Evolutionary conservation across 1,139 yeast genomes (phyloP), one percentile per base, ranked within the genome.

Genomic region (Taphrina flavorubra): DNA sequence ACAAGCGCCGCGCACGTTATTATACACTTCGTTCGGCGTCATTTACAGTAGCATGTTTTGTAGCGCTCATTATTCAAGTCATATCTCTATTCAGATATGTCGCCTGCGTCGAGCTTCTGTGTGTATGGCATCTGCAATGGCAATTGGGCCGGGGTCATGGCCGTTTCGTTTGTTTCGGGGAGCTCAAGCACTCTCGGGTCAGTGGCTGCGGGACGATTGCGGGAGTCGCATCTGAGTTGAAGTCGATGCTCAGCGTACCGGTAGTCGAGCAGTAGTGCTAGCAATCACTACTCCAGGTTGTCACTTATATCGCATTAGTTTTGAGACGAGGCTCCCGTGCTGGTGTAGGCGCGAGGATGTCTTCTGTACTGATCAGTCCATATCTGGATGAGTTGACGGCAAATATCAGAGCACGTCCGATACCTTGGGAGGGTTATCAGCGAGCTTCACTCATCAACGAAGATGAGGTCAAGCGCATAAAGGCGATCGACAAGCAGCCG

Each of bases 341-440:
- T 44, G 18, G 18, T 13, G 16, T 13, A 44, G 47, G 47, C 47
- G 10, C 34, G 13, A 51, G 37, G 14, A 65, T 58, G 68, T 68
- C 73, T 44, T 73, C 74, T 58, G 67, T 78, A 62, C 77, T 84
- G 72, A 90, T 88, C 74, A 87, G 90, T 78, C 83, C 83, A 62
- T 87, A 86, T 76, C 82, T 90, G 75, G 87, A 87, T 72, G 97
- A 91, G 74, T 85, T 89, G 72, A 86, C 90, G 75, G 83, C 85
- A 74, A 87, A 87, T 72, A 87, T 90, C 73, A 84, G 95, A 74
- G 89, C 90, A 71, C 85, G 96, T 73, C 88, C 95, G 44, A 86
- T 92, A 71, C 96, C 97, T 36, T 92, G 97, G 97, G 96, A 90
- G 76, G 96, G 96, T 8, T 86, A 89, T 75, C 87, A 90, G 20